A percentile compares a stretch with the other conserved stretches of the same genome.
Evolutionary conservation across 441 rosid species (phyloP).

Genomic region (Adansonia madagascariensis): DNA sequence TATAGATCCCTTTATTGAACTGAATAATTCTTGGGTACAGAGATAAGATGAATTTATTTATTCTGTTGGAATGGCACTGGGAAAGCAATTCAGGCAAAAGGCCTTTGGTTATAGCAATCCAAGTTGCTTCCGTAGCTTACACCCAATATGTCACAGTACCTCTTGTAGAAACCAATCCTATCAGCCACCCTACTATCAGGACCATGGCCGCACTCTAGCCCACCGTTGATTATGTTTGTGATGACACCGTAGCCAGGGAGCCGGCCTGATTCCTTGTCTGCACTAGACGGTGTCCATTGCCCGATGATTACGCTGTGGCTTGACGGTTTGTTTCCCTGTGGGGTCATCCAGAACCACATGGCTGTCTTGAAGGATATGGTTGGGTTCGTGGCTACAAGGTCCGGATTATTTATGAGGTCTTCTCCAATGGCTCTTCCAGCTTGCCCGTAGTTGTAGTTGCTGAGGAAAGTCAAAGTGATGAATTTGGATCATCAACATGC

Average conservation of each 20-base stretch:
- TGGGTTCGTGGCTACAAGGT: conserved; percentile 43
- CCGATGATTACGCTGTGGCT: conserved; percentile 52
- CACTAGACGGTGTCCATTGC: conserved; percentile 40
- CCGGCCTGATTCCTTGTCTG: conserved; percentile 31
- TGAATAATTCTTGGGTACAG: not conserved
- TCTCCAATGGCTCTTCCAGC: conserved; percentile 42
- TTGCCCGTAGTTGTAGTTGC: conserved; percentile 61
- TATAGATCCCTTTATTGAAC: not conserved
- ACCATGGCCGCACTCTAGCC: conserved; percentile 41
- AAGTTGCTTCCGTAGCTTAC: conserved; percentile 35
- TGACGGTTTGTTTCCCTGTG: conserved; percentile 50
- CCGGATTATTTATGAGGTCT: conserved; percentile 48
- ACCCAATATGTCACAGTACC: conserved; percentile 37
- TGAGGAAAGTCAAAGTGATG: conserved; percentile 11
- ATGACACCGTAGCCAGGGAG: conserved; percentile 51
- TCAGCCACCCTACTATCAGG: conserved; percentile 23
- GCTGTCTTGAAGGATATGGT: conserved; percentile 55
- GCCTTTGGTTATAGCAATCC: conserved; percentile 41
- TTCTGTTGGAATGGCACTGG: not conserved
- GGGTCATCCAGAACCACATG: conserved; percentile 68
- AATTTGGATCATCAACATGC: not conserved
- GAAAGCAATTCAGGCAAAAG: not conserved
- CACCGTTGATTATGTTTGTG: conserved; percentile 47
- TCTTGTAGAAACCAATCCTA: conserved; percentile 42
- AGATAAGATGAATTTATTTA: not conserved